These are phyloP conservation scores for Cyclanthera cordifolia DNA, from an alignment of 306 rosid species.

Conservation along the genomic window DNA sequence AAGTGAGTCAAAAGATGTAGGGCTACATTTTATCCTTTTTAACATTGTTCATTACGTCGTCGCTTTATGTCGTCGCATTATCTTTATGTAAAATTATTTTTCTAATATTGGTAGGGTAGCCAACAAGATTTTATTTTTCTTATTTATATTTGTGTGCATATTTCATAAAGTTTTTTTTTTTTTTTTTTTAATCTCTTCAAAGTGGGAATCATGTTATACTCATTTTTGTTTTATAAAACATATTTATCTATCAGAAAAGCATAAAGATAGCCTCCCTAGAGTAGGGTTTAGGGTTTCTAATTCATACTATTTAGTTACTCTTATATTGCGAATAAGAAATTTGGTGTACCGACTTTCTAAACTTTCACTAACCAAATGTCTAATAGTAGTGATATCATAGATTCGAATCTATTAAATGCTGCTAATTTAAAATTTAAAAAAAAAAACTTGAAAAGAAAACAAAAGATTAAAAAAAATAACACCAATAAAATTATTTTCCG, in stretches of 20 bases:
- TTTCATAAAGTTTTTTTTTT: not conserved
- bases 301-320: too few relatives aligned
- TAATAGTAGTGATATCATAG: too few relatives aligned
- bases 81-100: not conserved
- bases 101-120: not conserved
- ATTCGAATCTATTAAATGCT: too few relatives aligned
- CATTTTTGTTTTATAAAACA: slow-evolving; percentile 24
- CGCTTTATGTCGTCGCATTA: not conserved
- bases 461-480: not conserved
- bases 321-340: too few relatives aligned
- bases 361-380: too few relatives aligned
- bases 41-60: not conserved
- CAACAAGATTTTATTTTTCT: not conserved
- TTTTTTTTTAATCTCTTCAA: slow-evolving; percentile 7
- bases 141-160: not conserved
- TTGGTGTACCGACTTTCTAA: too few relatives aligned
- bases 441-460: too few relatives aligned
- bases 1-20: not conserved
- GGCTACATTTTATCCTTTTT: not conserved
- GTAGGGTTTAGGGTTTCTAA: not conserved
- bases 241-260: slow-evolving; percentile 21
- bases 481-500: not conserved
- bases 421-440: too few relatives aligned
- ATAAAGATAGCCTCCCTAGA: slow-evolving; percentile 12
- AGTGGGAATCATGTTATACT: slow-evolving; percentile 36